Base-by-base conservation (phyloP, 345 rosid genomes). In the Rhodamnia rubescens region DNA sequence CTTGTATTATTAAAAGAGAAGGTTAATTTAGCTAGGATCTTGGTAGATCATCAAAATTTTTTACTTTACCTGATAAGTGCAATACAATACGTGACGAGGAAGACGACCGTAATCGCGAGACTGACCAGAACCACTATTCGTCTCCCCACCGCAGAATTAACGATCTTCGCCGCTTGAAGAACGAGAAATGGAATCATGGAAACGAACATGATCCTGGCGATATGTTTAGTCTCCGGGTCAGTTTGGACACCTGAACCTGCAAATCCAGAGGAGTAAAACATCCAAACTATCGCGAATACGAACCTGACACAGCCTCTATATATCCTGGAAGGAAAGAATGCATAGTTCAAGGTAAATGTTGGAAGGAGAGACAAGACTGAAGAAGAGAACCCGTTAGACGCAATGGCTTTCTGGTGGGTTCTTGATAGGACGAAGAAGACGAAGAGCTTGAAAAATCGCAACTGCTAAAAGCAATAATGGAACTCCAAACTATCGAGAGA, bases 241-340 rank as follows among this genome's bases (percentile, higher is more conserved):
- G 90, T 90, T 83, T 36, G 78, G n/a, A 92, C 92, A 16, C 94
- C 92, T 80, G 90, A 91, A 32, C 90, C 92, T 92, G 89, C 86
- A 86, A 47, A 55, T 51, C 53, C 6, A 53, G 40, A 85, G 15
- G 2, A 24, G 24, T 42, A 16, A 44, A 12, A 24, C 40, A 50
- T 58, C 42, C 21, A 20, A 53, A 32, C 54, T 6, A 55, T 29
- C 54, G 5, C 1, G 15, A 15, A 78, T 40, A 29, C 24, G 36
- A 24, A 44, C 56, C 32, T 1, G 8, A 49, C 11, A 29, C 57
- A 4, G 5, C 11, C 11, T 59, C 18, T 36, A 59, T 59, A 14
- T 59, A 13, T 1, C 29, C 29, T 29, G 74, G 29, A 15, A 27
- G 21, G 74, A 27, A 59, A 59, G 74, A 59, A 59, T 32, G 18